Evolutionary conservation across 495 filamentous ascomycete genomes (phyloP).

Genomic region (Podospora sp.): DNA sequence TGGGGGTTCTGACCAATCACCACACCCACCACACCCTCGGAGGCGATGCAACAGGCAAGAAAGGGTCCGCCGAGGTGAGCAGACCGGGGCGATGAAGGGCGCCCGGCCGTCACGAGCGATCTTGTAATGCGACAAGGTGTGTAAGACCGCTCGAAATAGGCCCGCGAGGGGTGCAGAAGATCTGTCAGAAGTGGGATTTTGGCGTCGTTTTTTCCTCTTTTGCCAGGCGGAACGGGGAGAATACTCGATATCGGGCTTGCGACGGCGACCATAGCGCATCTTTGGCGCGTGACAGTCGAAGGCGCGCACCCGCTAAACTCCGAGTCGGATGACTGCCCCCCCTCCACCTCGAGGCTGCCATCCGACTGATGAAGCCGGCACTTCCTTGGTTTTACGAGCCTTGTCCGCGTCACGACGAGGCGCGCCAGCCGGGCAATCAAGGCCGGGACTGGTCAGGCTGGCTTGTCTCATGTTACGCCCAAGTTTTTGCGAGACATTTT

Average conservation of each 20-base stretch:
- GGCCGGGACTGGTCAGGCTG: constrained; percentile 7
- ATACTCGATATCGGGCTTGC: background rate
- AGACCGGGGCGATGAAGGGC: background rate
- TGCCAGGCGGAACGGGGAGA: background rate
- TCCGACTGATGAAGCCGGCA: constrained; percentile 19
- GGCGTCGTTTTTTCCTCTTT: background rate
- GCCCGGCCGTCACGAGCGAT: constrained; percentile 5
- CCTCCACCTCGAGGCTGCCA: constrained; percentile 11
- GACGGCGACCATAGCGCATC: constrained; percentile 10
- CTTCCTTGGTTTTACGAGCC: background rate
- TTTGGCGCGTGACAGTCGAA: constrained; percentile 12
- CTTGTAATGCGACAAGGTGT: background rate
- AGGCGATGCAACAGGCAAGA: background rate
- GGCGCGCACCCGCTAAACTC: constrained; percentile 1
- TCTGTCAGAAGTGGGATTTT: constrained; percentile 11
- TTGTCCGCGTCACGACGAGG: constrained; percentile 6
- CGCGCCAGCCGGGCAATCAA: background rate
- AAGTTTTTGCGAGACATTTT: background rate
- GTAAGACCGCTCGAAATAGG: constrained; percentile 13
- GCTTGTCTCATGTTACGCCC: constrained; percentile 8
- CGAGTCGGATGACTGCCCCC: constrained; percentile 22
- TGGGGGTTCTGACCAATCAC: constrained; percentile 9
- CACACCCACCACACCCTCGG: constrained; percentile 8
- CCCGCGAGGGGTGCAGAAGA: background rate
- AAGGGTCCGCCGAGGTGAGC: constrained; percentile 6